These are phyloP conservation scores for Mortierella sp. DNA, from an alignment of 371 early-diverging fungal genomes.

Conservation along the genomic window DNA sequence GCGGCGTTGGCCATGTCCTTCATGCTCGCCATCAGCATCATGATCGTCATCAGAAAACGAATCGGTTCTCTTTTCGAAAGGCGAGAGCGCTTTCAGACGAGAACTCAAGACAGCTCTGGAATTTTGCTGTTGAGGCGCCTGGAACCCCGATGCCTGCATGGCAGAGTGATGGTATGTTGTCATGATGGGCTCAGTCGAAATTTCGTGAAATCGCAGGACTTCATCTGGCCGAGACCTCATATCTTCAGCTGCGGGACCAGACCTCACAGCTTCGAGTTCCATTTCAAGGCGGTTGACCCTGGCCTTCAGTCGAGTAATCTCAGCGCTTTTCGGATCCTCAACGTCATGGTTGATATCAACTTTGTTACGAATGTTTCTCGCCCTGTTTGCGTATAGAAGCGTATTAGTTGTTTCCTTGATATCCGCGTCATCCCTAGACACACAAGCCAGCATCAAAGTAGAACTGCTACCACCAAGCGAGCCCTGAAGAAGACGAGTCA, in stretches of 20 bases:
- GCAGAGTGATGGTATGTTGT: slow-evolving; percentile 70
- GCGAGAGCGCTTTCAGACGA: slow-evolving; percentile 33
- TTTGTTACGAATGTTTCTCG: slow-evolving; percentile 89
- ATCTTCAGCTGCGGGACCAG: slow-evolving; percentile 61
- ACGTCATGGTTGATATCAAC: slow-evolving; percentile 84
- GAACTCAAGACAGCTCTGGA: slow-evolving; percentile 25
- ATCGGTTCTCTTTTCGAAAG: slow-evolving; percentile 23
- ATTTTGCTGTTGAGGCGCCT: slow-evolving; percentile 29
- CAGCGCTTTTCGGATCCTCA: slow-evolving; percentile 65
- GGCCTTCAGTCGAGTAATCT: slow-evolving; percentile 79
- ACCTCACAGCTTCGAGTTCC: slow-evolving; percentile 67
- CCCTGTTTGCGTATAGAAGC: slow-evolving; percentile 91
- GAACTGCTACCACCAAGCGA: slow-evolving; percentile 95
- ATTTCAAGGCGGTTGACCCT: slow-evolving; percentile 76
- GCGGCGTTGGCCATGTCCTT: slow-evolving; percentile 13
- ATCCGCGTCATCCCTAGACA: slow-evolving; percentile 83
- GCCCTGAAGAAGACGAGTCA: slow-evolving; percentile 97
- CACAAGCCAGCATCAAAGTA: slow-evolving; percentile 95
- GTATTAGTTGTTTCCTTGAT: slow-evolving; percentile 94
- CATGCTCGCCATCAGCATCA: slow-evolving; percentile 52
- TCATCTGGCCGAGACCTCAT: slow-evolving; percentile 62
- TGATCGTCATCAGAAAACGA: slow-evolving; percentile 40
- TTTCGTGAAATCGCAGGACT: slow-evolving; percentile 65
- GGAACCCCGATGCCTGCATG: slow-evolving; percentile 49
- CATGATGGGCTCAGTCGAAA: slow-evolving; percentile 67